These are phyloP conservation scores for Porcisia hertigi DNA, from an alignment of 208 protist species.

Conservation along the genomic window DNA sequence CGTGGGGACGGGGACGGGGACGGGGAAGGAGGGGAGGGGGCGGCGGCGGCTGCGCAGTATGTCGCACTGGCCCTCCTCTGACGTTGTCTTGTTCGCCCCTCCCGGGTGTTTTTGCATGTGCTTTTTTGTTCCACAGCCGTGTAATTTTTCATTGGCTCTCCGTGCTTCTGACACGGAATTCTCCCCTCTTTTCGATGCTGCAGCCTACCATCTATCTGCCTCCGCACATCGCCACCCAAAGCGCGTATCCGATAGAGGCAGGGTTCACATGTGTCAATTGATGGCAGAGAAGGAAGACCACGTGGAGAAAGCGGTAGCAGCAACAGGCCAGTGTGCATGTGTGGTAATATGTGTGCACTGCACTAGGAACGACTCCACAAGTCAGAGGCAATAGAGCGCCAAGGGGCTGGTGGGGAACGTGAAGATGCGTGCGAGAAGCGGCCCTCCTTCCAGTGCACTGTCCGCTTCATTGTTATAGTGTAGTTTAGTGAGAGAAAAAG, in stretches of 20 bases:
- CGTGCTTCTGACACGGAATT: background rate
- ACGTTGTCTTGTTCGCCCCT: background rate
- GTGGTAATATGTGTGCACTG: background rate
- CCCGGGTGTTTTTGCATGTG: background rate
- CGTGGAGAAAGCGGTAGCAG: no score
- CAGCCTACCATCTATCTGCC: background rate
- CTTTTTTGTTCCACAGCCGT: background rate
- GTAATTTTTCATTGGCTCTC: background rate
- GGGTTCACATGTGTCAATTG: background rate
- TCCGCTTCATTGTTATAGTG: background rate
- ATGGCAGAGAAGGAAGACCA: background rate
- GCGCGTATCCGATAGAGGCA: background rate
- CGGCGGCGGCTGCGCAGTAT: no score
- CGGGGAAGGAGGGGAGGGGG: background rate
- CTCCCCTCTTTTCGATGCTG: background rate
- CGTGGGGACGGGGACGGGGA: no score
- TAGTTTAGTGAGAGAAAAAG: constrained; percentile 11
- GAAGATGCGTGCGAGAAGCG: background rate
- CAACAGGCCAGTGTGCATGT: no score
- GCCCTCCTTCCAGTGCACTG: background rate
- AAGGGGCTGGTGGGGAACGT: background rate
- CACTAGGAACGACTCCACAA: no score
- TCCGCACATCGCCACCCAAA: background rate
- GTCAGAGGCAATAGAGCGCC: background rate
- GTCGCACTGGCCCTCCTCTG: background rate